These are phyloP conservation scores for Viridothelium virens DNA, from an alignment of 495 filamentous ascomycete species.

Conservation along the genomic window DNA sequence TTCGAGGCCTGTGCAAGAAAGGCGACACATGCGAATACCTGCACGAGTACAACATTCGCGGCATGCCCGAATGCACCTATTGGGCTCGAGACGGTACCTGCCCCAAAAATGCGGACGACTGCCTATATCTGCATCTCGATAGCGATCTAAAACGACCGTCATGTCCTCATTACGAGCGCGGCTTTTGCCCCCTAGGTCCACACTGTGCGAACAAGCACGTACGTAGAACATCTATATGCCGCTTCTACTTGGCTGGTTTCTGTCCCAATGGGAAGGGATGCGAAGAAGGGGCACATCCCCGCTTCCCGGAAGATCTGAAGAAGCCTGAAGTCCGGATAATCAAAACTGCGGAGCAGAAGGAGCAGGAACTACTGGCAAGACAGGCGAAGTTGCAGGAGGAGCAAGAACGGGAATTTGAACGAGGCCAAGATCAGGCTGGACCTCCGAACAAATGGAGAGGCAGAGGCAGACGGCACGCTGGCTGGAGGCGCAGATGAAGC, in stretches of 20 bases:
- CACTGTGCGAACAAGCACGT: slow-evolving; percentile 81
- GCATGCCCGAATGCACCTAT: slow-evolving; percentile 90
- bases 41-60: slow-evolving; percentile 95
- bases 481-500: slow-evolving; percentile 1
- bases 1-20: slow-evolving; percentile 95
- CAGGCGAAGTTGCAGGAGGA: slow-evolving; percentile 6
- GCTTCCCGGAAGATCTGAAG: slow-evolving; percentile 57
- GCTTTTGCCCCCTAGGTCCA: slow-evolving; percentile 87
- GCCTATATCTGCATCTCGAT: slow-evolving; percentile 86
- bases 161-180: slow-evolving; percentile 91
- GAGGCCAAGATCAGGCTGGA: slow-evolving; percentile 1
- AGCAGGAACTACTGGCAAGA: slow-evolving; percentile 8
- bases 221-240: slow-evolving; percentile 59
- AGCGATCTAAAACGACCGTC: slow-evolving; percentile 58
- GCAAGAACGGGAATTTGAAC: slow-evolving; percentile 8
- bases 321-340: slow-evolving; percentile 53
- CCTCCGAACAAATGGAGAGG: slow-evolving; percentile 7
- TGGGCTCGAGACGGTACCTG: slow-evolving; percentile 78
- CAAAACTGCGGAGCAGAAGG: slow-evolving; percentile 1
- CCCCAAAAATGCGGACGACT: slow-evolving; percentile 83
- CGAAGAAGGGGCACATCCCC: slow-evolving; percentile 69
- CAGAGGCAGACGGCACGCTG: not conserved
- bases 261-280: slow-evolving; percentile 83
- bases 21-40: slow-evolving; percentile 91
- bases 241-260: slow-evolving; percentile 88